Conservation (phyloP, 768 basidiomycete genomes). For the Russula sp. region DNA sequence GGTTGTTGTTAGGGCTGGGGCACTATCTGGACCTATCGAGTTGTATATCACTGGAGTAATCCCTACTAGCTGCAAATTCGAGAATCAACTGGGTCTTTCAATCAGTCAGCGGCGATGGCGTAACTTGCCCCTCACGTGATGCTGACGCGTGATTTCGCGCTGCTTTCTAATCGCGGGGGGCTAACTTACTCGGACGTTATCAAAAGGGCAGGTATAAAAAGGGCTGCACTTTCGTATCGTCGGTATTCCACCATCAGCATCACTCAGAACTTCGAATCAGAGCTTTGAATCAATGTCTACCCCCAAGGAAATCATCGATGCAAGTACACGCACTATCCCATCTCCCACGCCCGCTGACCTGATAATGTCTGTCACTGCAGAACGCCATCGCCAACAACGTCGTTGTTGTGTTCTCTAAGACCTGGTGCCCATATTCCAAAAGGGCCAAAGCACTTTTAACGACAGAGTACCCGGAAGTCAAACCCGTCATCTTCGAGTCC, state of each 20-base stretch:
- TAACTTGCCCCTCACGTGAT: too few species aligned
- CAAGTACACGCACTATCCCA: background rate
- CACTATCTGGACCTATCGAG: constrained; percentile 16
- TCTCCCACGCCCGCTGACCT: background rate
- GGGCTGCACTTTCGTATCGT: background rate
- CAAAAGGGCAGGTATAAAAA: background rate
- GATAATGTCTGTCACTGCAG: constrained; percentile 18
- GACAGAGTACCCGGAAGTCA: constrained; percentile 24
- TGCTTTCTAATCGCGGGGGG: background rate
- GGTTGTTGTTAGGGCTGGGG: constrained; percentile 76
- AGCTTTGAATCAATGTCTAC: background rate
- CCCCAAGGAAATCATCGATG: constrained; percentile 11
- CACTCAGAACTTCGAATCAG: background rate
- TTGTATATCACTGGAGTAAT: background rate
- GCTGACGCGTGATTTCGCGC: background rate
- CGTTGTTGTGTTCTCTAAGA: constrained; percentile 36
- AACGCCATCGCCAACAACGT: constrained; percentile 29
- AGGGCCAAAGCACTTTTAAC: constrained; percentile 32
- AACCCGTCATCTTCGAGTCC: constrained; percentile 31
- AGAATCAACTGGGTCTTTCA: background rate
- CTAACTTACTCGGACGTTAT: background rate
- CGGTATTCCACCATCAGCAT: background rate
- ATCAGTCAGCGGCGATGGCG: too few species aligned
- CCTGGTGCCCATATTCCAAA: constrained; percentile 34
- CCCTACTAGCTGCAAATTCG: background rate